Evolutionary conservation across 2,329 filamentous ascomycete species (phyloP), one percentile per base, ranked within the genome.

Genomic region (Apiospora hydei): DNA sequence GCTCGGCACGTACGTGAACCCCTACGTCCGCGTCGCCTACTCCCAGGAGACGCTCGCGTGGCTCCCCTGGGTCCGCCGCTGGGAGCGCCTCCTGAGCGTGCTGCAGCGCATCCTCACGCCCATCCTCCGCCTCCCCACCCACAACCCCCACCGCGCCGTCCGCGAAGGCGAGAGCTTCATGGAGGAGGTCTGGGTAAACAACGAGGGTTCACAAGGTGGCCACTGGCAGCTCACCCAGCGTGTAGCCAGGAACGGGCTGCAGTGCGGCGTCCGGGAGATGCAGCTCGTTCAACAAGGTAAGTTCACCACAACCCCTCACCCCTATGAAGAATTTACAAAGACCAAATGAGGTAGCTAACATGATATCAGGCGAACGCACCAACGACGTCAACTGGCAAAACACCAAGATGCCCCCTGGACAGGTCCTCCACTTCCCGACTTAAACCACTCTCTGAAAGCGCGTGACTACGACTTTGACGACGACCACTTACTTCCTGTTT

Each of bases 21-120:
- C 93, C 0, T 94, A 89, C 77, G 88, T 95, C 61, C 89, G 93
- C 24, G 91, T 93, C 5, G 90, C 92, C 1, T 94, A 95, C 79
- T 87, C 88, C 67, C 81, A 84, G 43, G 78, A 78, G 4, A 89
- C 90, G 0, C 84, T 93, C 11, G 82, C 82, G 0, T 91, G 89
- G 88, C 84, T 94, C 2, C 82, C 85, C 2, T 81, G 90, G 41
- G 88, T 88, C 6, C 88, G 89, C 72, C 88, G 90, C 16, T 91
- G 92, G 76, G 93, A 95, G 80, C 84, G 89, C 6, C 83, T 94
- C 0, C 91, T 92, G 73, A 84, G 85, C 0, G 80, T 88, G 4
- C 84, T 89, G 3, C 91, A 94, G 76, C 82, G 84, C 41, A 78
- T 93, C 24, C 80, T 90, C 18, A 92, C 88, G 70, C 83, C 84